A percentile compares a stretch with the other conserved stretches of the same genome.
phyloP scores from a whole-genome alignment of 148 eudicot species.

The Linanthus parryae region DNA sequence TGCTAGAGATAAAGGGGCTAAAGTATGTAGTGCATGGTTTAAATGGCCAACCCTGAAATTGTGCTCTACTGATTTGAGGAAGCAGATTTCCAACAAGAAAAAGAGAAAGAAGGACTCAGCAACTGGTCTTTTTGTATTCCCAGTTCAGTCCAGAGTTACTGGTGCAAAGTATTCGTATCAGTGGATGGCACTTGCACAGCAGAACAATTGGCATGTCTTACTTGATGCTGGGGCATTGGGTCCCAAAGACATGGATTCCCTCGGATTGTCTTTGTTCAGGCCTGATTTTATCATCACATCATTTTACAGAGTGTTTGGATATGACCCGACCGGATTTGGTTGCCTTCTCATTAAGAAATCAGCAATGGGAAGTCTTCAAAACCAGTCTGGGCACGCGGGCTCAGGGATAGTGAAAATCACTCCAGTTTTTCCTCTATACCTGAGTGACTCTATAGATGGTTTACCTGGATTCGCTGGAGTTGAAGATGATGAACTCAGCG shows the following conservation, averaged over 20 bases:
- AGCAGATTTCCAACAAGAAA: constrained; percentile 76
- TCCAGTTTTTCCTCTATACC: constrained; percentile 72
- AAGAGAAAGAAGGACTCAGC: constrained; percentile 86
- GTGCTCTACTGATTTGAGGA: constrained; percentile 83
- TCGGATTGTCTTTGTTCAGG: constrained; percentile 79
- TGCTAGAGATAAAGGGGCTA: constrained; percentile 89
- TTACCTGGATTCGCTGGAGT: constrained; percentile 50
- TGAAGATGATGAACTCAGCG: constrained; percentile 41
- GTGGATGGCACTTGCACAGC: constrained; percentile 99
- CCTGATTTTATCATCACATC: constrained; percentile 96
- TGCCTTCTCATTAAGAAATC: constrained; percentile 95
- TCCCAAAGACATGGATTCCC: constrained; percentile 98
- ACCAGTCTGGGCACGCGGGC: constrained; percentile 73
- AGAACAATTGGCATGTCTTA: constrained; percentile 91
- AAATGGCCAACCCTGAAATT: constrained; percentile 90
- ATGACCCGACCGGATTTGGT: constrained; percentile 96
- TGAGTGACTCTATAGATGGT: constrained; percentile 80
- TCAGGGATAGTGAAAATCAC: constrained; percentile 92
- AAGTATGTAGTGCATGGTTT: constrained; percentile 80
- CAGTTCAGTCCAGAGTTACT: constrained; percentile 92
- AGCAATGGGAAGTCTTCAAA: constrained; percentile 77
- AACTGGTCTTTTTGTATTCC: constrained; percentile 81
- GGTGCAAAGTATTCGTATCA: constrained; percentile 98
- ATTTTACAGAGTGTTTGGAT: constrained; percentile 84
- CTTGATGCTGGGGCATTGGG: constrained; percentile 95